These are phyloP conservation scores for Albizia julibrissin DNA, from an alignment of 306 rosid species.

Conservation along the genomic window DNA sequence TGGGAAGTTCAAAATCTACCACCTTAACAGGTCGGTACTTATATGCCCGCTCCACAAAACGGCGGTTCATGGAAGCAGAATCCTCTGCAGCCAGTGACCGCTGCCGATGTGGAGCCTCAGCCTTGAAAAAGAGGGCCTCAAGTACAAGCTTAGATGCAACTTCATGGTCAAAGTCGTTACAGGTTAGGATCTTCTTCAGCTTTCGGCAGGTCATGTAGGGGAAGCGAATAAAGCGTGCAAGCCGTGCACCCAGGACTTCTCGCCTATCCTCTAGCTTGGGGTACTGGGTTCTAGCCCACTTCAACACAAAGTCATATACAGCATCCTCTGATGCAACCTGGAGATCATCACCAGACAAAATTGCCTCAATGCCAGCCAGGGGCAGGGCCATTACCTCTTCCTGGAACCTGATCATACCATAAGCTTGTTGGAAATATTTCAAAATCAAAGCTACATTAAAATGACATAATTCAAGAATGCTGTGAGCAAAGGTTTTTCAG, in stretches of 20 bases:
- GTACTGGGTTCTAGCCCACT: constrained; percentile 73
- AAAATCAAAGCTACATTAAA: constrained; percentile 21
- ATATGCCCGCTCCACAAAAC: constrained; percentile 84
- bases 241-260: constrained; percentile 66
- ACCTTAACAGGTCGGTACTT: constrained; percentile 94
- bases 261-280: constrained; percentile 78
- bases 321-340: constrained; percentile 98
- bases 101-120: constrained; percentile 93
- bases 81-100: constrained; percentile 72
- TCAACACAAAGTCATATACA: constrained; percentile 88
- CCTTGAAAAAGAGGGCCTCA: constrained; percentile 93
- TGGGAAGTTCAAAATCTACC: constrained; percentile 89
- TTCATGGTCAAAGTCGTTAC: constrained; percentile 84
- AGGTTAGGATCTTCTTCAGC: constrained; percentile 80
- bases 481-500: background rate
- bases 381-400: constrained; percentile 90
- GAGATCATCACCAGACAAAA: constrained; percentile 78
- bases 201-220: constrained; percentile 90
- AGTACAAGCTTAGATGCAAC: constrained; percentile 76
- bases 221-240: constrained; percentile 77
- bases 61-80: constrained; percentile 50
- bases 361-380: constrained; percentile 81
- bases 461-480: background rate
- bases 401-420: constrained; percentile 57
- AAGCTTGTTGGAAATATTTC: constrained; percentile 25